phyloP scores from a whole-genome alignment of 2,329 filamentous ascomycete genomes.

The Cladosporium oxysporum region DNA sequence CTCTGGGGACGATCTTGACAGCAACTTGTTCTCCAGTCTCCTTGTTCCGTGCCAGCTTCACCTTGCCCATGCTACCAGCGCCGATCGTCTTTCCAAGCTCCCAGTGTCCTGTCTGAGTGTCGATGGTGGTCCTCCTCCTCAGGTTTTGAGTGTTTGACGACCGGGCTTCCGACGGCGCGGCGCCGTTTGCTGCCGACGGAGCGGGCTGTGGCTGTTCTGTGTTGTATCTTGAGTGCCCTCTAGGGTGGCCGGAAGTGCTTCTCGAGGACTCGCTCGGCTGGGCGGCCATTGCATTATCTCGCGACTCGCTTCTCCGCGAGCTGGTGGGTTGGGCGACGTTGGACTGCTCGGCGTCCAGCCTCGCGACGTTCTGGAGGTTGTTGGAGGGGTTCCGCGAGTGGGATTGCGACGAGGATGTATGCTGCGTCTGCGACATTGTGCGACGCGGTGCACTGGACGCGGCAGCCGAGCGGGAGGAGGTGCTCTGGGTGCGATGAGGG shows the following conservation, averaged over 20 bases:
- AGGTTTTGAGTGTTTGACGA: slow-evolving; percentile 39
- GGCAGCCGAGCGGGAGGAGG: slow-evolving; percentile 34
- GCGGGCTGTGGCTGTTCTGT: slow-evolving; percentile 42
- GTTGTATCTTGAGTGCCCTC: slow-evolving; percentile 45
- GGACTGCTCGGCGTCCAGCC: slow-evolving; percentile 73
- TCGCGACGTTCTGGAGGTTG: slow-evolving; percentile 56
- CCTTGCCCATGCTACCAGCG: slow-evolving; percentile 97
- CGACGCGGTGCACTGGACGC: slow-evolving; percentile 38
- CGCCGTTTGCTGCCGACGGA: slow-evolving; percentile 29
- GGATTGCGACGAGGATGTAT: slow-evolving; percentile 26
- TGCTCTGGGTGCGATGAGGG: slow-evolving; percentile 44
- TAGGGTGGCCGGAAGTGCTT: slow-evolving; percentile 42
- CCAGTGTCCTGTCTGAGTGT: slow-evolving; percentile 89
- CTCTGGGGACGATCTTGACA: slow-evolving; percentile 93
- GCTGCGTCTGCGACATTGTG: slow-evolving; percentile 37
- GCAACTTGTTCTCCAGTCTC: slow-evolving; percentile 94
- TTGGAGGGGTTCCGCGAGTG: slow-evolving; percentile 45
- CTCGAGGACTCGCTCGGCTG: slow-evolving; percentile 55
- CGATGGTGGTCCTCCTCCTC: slow-evolving; percentile 75
- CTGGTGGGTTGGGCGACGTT: slow-evolving; percentile 59
- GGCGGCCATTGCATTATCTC: slow-evolving; percentile 51
- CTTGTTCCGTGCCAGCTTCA: slow-evolving; percentile 88
- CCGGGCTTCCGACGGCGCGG: slow-evolving; percentile 30
- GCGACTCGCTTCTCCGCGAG: slow-evolving; percentile 63
- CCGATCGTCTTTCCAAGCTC: slow-evolving; percentile 95